Base-by-base conservation (phyloP, 495 filamentous ascomycete species). In the Xylaria intraflava region DNA sequence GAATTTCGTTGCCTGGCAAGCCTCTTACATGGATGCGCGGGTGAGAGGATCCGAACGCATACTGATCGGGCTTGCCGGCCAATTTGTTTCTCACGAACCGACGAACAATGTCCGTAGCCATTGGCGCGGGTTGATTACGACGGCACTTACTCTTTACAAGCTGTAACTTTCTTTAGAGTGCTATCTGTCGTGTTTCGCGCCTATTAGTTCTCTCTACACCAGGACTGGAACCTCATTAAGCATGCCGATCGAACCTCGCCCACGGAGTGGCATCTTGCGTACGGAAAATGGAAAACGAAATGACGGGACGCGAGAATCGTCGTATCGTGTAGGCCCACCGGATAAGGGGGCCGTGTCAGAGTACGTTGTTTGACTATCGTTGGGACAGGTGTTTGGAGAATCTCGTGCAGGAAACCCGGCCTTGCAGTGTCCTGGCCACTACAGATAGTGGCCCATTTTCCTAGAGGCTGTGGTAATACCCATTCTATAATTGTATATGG, bases 141-240 rank as follows among this genome's bases (percentile, higher is more conserved):
- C 23, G 6, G 26, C 31, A 27, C 22, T 29, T 33, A 5, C 38
- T 31, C 22, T 30, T 22, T 20, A 17, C 8, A 1, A n/a, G 22
- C 31, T 8, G 9, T 23, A 36, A n/a, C 35, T 49, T 42, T 52
- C 19, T 45, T 14, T n/a, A 26, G 40, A 29, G 20, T 16, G 22
- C 41, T 43, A 24, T 35, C 38, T 20, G 31, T 35, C 49, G 27
- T 51, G 14, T 43, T 51, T 51, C 45, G 36, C 50, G 30, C 30
- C 40, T 11, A 8, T 23, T 38, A 22, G 42, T 17, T 27, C 20
- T 46, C 42, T 30, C n/a, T 19, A 16, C 42, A 11, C 5, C 33
- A 46, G 33, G 42, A 46, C 46, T 46, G 41, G 24, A 46, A 46
- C 33, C 26, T 11, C 20, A 46, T 36, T 23, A 41, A 38, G 40